Conservation (phyloP, 2,329 filamentous ascomycete genomes). For the Annulohypoxylon truncatum region DNA sequence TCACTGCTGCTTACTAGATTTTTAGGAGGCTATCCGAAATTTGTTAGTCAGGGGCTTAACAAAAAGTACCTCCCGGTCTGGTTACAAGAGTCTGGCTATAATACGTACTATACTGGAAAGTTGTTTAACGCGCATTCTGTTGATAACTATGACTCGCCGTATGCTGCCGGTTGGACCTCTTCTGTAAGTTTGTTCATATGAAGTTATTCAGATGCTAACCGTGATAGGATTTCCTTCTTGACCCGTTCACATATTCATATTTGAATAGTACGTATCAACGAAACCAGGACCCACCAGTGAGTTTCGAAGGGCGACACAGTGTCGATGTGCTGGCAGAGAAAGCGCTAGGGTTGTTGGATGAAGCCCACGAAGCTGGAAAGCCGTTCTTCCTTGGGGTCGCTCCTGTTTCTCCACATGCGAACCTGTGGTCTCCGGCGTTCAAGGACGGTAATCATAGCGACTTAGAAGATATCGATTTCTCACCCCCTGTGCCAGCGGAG, state of each 20-base stretch:
- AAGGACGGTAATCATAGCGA: constrained; percentile 42
- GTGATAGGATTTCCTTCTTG: constrained; percentile 60
- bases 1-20: constrained; percentile 18
- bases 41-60: constrained; percentile 72
- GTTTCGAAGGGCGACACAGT: constrained; percentile 65
- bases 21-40: constrained; percentile 71
- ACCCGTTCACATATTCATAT: constrained; percentile 73
- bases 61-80: constrained; percentile 76
- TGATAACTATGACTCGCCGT: constrained; percentile 70
- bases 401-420: constrained; percentile 69
- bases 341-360: constrained; percentile 64
- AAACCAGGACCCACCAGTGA: constrained; percentile 65
- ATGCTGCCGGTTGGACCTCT: constrained; percentile 68
- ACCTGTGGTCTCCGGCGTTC: constrained; percentile 48
- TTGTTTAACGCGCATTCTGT: constrained; percentile 73
- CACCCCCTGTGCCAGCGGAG: constrained; percentile 66
- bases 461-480: constrained; percentile 53
- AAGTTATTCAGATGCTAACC: constrained; percentile 2
- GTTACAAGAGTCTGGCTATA: constrained; percentile 76
- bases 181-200: constrained; percentile 50
- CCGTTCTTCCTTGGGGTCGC: constrained; percentile 72
- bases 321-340: constrained; percentile 66
- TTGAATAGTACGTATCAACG: constrained; percentile 69
- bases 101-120: constrained; percentile 80
- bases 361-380: constrained; percentile 59